These are phyloP conservation scores for Cardamine chenopodiifolia DNA, from an alignment of 345 rosid species.

Conservation along the genomic window DNA sequence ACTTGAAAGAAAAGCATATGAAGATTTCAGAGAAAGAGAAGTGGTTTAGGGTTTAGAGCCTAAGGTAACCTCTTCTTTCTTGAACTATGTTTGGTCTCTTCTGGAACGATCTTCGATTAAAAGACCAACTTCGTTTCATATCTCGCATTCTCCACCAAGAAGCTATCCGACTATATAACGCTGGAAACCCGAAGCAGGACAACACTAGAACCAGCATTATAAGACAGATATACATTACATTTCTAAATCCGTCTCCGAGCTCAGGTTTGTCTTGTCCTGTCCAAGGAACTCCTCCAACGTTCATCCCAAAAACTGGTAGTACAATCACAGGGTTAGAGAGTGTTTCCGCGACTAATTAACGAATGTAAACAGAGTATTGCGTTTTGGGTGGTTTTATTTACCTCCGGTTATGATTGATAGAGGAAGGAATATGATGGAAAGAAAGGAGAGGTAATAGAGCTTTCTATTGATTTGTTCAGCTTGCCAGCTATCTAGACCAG, in stretches of 20 bases:
- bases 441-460: conserved; percentile 92
- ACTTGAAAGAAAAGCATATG: conserved; percentile 9
- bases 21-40: neutral
- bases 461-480: conserved; percentile 92
- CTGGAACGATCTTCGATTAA: conserved; percentile 69
- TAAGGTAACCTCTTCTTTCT: conserved; percentile 72
- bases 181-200: conserved; percentile 72
- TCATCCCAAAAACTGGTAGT: conserved; percentile 89
- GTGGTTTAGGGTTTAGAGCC: conserved; percentile 50
- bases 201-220: conserved; percentile 60
- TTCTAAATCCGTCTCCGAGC: conserved; percentile 73
- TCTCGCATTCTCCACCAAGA: conserved; percentile 61
- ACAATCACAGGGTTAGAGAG: neutral
- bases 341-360: neutral
- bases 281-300: conserved; percentile 99
- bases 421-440: conserved; percentile 92
- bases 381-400: neutral
- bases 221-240: conserved; percentile 77
- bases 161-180: conserved; percentile 49
- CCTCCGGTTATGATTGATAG: conserved; percentile 95
- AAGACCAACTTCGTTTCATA: conserved; percentile 68
- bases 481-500: conserved; percentile 95
- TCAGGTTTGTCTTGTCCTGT: conserved; percentile 69
- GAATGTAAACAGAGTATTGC: neutral
- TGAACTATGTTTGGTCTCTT: conserved; percentile 50